These are phyloP conservation scores for Spergularia bocconei DNA, from an alignment of 148 eudicot genomes.

Conservation along the genomic window DNA sequence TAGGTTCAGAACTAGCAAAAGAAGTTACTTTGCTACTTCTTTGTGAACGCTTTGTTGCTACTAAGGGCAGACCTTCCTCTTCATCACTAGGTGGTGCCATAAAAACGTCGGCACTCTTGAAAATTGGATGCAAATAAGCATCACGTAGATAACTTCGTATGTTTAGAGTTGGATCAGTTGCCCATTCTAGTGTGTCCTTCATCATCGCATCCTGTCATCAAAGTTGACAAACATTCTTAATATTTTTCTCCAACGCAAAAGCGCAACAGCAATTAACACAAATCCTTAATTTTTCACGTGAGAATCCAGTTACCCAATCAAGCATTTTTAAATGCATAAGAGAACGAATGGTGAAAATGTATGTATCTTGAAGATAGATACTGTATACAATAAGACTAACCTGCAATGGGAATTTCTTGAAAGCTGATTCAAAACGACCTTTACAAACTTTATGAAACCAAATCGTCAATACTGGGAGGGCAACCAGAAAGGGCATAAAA, in stretches of 20 bases:
- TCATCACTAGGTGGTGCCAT: conserved; percentile 36
- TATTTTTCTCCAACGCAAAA: background rate
- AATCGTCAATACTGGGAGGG: conserved; percentile 74
- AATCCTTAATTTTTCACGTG: too few relatives aligned
- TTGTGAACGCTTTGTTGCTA: conserved; percentile 72
- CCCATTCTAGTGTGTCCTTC: conserved; percentile 82
- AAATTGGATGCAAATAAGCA: conserved; percentile 80
- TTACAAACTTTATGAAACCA: conserved; percentile 87
- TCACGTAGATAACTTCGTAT: conserved; percentile 68
- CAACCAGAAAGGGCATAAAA: conserved; percentile 59
- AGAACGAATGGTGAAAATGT: too few relatives aligned
- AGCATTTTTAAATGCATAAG: too few relatives aligned
- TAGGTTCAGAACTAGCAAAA: conserved; percentile 36
- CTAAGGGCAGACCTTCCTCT: conserved; percentile 69
- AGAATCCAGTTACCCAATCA: too few relatives aligned
- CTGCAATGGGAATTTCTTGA: conserved; percentile 66
- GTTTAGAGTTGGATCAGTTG: conserved; percentile 80
- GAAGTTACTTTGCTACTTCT: conserved; percentile 48
- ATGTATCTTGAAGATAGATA: too few relatives aligned
- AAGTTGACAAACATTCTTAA: background rate
- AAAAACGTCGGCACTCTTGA: conserved; percentile 52
- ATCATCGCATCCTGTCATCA: conserved; percentile 74
- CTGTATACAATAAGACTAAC: conserved; percentile 27
- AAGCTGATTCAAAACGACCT: conserved; percentile 86
- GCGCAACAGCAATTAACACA: too few relatives aligned